Base-by-base conservation (phyloP, 805 yeast genomes). In the Candida tallmaniae region DNA sequence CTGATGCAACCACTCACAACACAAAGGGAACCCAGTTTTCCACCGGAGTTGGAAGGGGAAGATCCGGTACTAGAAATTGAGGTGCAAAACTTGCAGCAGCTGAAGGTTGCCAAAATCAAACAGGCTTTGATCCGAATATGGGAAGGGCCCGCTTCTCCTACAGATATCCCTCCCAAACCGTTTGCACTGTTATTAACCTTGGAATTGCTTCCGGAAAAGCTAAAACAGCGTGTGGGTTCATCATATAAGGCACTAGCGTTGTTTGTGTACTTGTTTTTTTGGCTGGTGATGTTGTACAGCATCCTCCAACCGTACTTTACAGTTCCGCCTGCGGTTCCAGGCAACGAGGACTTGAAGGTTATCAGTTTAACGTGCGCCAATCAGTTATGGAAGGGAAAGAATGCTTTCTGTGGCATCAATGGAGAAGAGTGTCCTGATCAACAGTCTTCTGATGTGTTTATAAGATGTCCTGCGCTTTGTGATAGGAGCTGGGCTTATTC, bases 391-490 rank as follows among this genome's bases (percentile, higher is more conserved):
- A 60, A 52, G 31, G 95, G 95, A 0, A 81, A 78, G 36, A 83
- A 83, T 48, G 76, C 74, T 7, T 70, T 65, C 1, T 89, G 96
- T 66, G 96, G 96, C 0, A 45, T 80, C 7, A 64, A 80, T 44
- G 95, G 80, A 2, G 54, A 62, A n/a, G 41, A 62, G 6, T 87
- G 96, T 56, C 72, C 77, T 0, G 58, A 51, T 3, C 35, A 33
- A 10, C 56, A 63, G 19, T 50, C 61, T 11, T 73, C 72, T 14
- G 68, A 65, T 31, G 68, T 81, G 18, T 55, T 72, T 4, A 68
- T 88, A 49, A 67, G 87, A 45, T 89, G 97, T 56, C 96, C 96
- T 0, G 95, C 96, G 0, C 62, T 88, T 22, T 89, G 97, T 58
- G 87, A 81, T 45, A 62, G 81, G 22, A 78, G 88, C 23, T 77